Evolutionary conservation across 495 filamentous ascomycete species (phyloP).

Genomic region (Trichoderma virens): DNA sequence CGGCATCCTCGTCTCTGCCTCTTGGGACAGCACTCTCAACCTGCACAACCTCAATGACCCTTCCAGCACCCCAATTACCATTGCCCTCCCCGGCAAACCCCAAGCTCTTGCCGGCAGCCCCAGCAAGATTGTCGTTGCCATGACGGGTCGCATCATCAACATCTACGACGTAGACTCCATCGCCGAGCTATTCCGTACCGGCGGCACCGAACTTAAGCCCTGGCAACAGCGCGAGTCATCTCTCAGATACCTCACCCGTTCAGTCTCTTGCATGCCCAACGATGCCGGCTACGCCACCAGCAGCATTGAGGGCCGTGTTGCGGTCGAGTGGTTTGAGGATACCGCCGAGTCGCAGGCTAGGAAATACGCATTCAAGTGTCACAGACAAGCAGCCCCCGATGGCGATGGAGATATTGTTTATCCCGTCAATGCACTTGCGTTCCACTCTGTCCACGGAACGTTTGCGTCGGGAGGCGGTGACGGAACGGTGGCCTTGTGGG

Average conservation of each 20-base stretch:
- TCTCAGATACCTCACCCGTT: conserved; percentile 91
- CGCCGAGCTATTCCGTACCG: conserved; percentile 43
- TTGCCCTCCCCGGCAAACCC: conserved; percentile 72
- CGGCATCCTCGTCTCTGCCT: conserved; percentile 71
- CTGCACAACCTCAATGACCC: conserved; percentile 55
- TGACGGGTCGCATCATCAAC: conserved; percentile 83
- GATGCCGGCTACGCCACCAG: conserved; percentile 84
- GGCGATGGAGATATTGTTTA: conserved; percentile 82
- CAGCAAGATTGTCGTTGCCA: conserved; percentile 84
- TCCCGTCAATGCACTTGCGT: conserved; percentile 87
- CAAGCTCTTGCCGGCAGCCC: conserved; percentile 76
- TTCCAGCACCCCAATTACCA: conserved; percentile 40
- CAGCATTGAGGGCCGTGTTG: conserved; percentile 87
- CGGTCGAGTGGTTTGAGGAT: conserved; percentile 96
- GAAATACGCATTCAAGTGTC: conserved; percentile 98
- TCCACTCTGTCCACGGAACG: conserved; percentile 84
- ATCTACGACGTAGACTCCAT: conserved; percentile 84
- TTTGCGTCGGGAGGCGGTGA: conserved; percentile 93
- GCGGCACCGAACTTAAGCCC: conserved; percentile 53
- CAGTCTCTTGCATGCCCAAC: conserved; percentile 93
- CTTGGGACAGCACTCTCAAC: conserved; percentile 89
- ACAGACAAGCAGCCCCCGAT: conserved; percentile 55
- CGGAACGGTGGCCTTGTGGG: conserved; percentile 91
- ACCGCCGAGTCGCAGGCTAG: conserved; percentile 72
- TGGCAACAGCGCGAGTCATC: conserved; percentile 88